These are phyloP conservation scores for Combretum micranthum DNA, from an alignment of 345 rosid species.

Conservation along the genomic window DNA sequence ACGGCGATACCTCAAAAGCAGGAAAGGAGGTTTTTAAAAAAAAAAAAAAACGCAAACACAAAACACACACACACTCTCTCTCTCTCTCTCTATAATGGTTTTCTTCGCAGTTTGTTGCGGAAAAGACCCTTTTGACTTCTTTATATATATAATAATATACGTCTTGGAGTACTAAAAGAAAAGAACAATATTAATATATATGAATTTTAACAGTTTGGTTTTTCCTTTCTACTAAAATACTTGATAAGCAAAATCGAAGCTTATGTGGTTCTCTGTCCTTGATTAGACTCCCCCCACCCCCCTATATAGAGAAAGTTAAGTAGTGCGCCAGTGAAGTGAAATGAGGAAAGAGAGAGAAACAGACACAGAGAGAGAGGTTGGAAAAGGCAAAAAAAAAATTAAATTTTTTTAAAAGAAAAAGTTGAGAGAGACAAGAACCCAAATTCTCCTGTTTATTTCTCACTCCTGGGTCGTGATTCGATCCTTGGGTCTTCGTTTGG, in stretches of 20 bases:
- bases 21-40: constrained; percentile 11
- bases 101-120: constrained; percentile 17
- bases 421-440: constrained; percentile 22
- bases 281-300: no score
- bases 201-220: no score
- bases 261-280: no score
- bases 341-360: no score
- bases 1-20: constrained; percentile 35
- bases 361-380: no score
- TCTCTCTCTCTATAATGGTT: not conserved
- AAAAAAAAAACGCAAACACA: no score
- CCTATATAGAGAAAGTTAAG: no score
- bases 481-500: constrained; percentile 20
- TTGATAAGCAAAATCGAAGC: no score
- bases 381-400: no score
- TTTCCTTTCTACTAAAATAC: no score
- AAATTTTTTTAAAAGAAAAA: no score
- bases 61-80: constrained; percentile 3
- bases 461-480: constrained; percentile 36
- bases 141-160: constrained; percentile 6
- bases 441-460: constrained; percentile 19
- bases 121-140: constrained; percentile 13
- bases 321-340: no score
- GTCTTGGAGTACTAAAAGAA: not conserved
- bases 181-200: not conserved